Evolutionary conservation across 2,329 filamentous ascomycete genomes (phyloP).

Genomic region (Xylaria sp.): DNA sequence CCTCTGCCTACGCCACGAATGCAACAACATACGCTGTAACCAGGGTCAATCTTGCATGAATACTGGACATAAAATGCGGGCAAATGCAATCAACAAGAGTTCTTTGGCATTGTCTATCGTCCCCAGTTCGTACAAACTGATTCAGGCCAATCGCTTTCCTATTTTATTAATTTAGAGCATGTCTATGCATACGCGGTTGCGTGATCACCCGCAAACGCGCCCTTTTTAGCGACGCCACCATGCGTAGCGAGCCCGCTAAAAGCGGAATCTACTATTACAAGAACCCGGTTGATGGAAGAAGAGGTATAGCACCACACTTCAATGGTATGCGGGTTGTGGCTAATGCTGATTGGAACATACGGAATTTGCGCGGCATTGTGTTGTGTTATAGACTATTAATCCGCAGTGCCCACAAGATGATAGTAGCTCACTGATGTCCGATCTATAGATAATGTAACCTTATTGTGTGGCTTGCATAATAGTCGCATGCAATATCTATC

Average conservation of each 20-base stretch:
- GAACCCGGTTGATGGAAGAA: conserved; percentile 1
- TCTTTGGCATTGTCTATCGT: not conserved
- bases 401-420: conserved; percentile 6
- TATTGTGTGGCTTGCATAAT: conserved; percentile 13
- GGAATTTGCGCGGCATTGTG: not conserved
- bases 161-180: not conserved
- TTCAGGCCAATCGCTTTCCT: not conserved
- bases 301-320: not conserved
- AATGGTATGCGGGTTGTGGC: conserved; percentile 6
- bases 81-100: not conserved
- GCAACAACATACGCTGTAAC: conserved; percentile 5
- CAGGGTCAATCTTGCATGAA: not conserved
- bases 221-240: conserved; percentile 29
- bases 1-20: not conserved
- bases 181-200: conserved; percentile 7
- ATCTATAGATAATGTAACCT: conserved; percentile 18
- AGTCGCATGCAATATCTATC: not conserved
- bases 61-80: not conserved
- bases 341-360: conserved; percentile 1
- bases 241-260: conserved; percentile 23
- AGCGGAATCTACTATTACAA: conserved; percentile 12
- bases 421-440: not conserved
- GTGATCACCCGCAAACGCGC: conserved; percentile 8
- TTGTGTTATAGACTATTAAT: conserved; percentile 8
- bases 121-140: not conserved